These are phyloP conservation scores for Fraxinus americana DNA, from an alignment of 257 asterid genomes.

Conservation along the genomic window DNA sequence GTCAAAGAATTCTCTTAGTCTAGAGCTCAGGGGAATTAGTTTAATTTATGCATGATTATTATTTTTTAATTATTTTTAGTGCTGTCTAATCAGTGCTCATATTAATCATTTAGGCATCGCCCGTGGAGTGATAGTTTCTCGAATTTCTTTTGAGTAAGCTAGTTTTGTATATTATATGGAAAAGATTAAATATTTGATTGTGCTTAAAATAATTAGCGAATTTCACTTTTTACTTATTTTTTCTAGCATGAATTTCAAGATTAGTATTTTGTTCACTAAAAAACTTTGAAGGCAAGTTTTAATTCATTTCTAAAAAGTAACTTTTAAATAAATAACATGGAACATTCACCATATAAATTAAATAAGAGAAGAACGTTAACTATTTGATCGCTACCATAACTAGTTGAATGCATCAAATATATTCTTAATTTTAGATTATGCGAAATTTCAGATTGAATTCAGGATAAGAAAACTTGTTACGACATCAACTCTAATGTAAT, in stretches of 20 bases:
- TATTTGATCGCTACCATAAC: neutral
- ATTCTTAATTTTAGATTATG: too few species aligned
- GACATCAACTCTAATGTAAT: too few species aligned
- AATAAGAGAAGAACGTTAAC: neutral
- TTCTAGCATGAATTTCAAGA: neutral
- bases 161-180: neutral
- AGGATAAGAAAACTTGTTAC: neutral
- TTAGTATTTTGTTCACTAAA: neutral
- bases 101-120: neutral
- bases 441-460: neutral
- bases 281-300: too few species aligned
- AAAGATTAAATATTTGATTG: too few species aligned
- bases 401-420: neutral
- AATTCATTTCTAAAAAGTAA: neutral
- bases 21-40: neutral
- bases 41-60: neutral
- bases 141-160: neutral
- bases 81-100: conserved; percentile 4
- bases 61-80: neutral
- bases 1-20: neutral
- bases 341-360: neutral
- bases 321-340: neutral
- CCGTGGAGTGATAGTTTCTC: neutral
- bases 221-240: too few species aligned
- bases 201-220: too few species aligned